phyloP scores from a whole-genome alignment of 768 basidiomycete species.

The Baorangia bicolor region DNA sequence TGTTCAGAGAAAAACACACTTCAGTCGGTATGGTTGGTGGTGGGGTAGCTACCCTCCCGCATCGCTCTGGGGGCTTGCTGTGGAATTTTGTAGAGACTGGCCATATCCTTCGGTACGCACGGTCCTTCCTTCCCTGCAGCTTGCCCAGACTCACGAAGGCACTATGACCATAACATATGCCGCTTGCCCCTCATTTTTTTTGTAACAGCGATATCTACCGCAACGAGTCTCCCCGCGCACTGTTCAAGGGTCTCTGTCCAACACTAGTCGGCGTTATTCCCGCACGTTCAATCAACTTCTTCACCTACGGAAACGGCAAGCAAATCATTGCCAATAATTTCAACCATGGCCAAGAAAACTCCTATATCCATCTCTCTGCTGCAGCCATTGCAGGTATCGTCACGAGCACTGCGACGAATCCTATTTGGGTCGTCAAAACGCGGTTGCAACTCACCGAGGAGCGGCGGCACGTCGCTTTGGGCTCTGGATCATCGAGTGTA shows the following conservation, averaged over 20 bases:
- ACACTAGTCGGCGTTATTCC: conserved; percentile 94
- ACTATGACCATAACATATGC: not conserved
- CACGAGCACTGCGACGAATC: conserved; percentile 92
- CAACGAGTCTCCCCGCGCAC: conserved; percentile 81
- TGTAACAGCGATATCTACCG: conserved; percentile 76
- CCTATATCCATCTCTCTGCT: conserved; percentile 80
- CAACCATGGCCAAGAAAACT: conserved; percentile 75
- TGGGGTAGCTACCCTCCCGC: conserved; percentile 32
- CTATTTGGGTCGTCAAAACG: conserved; percentile 99
- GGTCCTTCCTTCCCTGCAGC: not conserved
- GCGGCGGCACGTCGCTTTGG: conserved; percentile 15
- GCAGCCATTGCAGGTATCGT: conserved; percentile 84
- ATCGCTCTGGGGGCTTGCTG: conserved; percentile 53
- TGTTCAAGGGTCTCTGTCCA: conserved; percentile 94
- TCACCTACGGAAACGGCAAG: conserved; percentile 96
- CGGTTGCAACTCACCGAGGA: conserved; percentile 72
- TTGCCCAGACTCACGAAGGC: not conserved
- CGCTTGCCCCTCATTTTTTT: not conserved
- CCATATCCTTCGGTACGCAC: conserved; percentile 73
- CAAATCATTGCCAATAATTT: conserved; percentile 81
- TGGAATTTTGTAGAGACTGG: conserved; percentile 96
- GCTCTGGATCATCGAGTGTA: not conserved
- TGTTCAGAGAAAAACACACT: conserved; percentile 57
- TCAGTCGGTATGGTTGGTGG: conserved; percentile 33
- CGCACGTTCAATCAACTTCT: conserved; percentile 96